phyloP scores from a whole-genome alignment of 1,139 yeast species.

The Yamadazyma siamensis region DNA sequence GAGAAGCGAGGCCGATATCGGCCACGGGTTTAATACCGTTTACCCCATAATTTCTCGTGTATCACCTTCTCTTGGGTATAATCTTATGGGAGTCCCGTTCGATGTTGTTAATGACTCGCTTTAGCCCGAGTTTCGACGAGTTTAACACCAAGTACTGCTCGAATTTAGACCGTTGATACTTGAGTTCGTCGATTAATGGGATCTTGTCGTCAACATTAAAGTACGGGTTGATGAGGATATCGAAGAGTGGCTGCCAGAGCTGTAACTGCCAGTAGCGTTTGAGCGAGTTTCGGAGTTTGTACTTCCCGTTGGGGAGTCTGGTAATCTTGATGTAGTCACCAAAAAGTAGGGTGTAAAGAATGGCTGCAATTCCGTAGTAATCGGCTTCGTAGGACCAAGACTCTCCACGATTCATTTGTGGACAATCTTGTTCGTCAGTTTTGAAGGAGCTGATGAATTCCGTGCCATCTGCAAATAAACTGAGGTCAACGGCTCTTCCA shows the following conservation, averaged over 20 bases:
- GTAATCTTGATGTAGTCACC: constrained; percentile 57
- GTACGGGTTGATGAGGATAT: constrained; percentile 60
- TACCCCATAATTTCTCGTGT: not conserved
- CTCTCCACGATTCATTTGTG: constrained; percentile 58
- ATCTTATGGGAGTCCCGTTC: constrained; percentile 8
- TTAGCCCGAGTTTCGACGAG: constrained; percentile 8
- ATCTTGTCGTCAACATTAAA: constrained; percentile 15
- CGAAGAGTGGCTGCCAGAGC: constrained; percentile 70
- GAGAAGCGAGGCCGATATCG: too few species aligned
- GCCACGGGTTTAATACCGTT: not conserved
- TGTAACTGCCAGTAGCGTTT: constrained; percentile 74
- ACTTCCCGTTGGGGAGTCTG: constrained; percentile 19
- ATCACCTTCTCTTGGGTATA: constrained; percentile 6
- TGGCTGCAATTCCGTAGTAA: constrained; percentile 78
- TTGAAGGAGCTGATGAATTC: constrained; percentile 62
- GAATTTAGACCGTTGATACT: constrained; percentile 33
- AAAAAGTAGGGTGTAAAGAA: constrained; percentile 69
- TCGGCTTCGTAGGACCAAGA: constrained; percentile 85
- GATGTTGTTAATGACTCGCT: constrained; percentile 9
- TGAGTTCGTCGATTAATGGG: constrained; percentile 42
- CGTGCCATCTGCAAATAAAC: constrained; percentile 48
- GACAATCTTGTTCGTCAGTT: constrained; percentile 72
- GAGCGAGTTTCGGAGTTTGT: constrained; percentile 42
- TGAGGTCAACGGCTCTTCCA: constrained; percentile 76
- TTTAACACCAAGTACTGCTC: constrained; percentile 40